phyloP scores from a whole-genome alignment of 257 asterid genomes.

The Eustoma russellianum region DNA sequence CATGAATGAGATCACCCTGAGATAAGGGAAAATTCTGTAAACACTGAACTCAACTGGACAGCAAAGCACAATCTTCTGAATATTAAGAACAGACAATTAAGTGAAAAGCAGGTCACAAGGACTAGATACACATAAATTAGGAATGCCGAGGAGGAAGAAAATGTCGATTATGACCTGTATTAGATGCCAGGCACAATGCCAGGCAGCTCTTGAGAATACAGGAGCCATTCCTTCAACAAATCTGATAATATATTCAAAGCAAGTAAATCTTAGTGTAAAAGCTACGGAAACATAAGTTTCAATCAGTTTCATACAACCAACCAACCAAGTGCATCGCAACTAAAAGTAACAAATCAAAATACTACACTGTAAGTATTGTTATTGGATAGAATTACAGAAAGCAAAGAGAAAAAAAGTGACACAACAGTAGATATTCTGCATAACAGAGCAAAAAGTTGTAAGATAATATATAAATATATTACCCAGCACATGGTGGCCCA shows the following conservation, averaged over 20 bases:
- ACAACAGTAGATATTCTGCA: neutral
- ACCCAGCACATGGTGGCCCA: slow-evolving; percentile 99
- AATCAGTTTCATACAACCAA: neutral
- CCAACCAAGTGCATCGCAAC: neutral
- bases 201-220: slow-evolving; percentile 87
- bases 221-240: slow-evolving; percentile 99
- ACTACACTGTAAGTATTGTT: too few relatives aligned
- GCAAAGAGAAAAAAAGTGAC: neutral
- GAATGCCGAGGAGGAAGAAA: neutral
- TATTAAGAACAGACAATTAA: too few relatives aligned
- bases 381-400: neutral
- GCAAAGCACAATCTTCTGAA: slow-evolving; percentile 7
- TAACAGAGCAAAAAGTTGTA: neutral
- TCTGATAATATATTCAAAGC: slow-evolving; percentile 31
- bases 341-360: neutral
- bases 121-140: too few relatives aligned
- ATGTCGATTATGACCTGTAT: slow-evolving; percentile 45
- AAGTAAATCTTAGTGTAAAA: slow-evolving; percentile 6
- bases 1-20: slow-evolving; percentile 99
- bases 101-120: too few relatives aligned
- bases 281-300: neutral
- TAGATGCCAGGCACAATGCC: slow-evolving; percentile 99
- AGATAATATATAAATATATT: neutral
- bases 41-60: slow-evolving; percentile 9
- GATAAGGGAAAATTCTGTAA: slow-evolving; percentile 7